phyloP scores from a whole-genome alignment of 2,329 filamentous ascomycete species.

The Penicillium oxalicum region DNA sequence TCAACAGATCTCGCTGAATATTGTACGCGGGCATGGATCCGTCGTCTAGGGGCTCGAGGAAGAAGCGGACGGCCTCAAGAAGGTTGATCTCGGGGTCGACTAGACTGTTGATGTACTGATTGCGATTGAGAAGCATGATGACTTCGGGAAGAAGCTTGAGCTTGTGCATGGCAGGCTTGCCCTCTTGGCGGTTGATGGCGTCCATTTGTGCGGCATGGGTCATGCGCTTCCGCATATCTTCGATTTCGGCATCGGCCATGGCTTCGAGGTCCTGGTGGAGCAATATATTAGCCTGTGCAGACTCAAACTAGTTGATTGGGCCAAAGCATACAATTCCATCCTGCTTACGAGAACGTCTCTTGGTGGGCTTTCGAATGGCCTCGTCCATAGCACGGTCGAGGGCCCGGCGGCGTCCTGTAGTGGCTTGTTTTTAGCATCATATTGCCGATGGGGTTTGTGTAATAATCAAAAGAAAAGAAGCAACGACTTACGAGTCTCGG shows the following conservation, averaged over 20 bases:
- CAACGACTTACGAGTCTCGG: conserved; percentile 65
- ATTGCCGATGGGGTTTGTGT: too few relatives aligned
- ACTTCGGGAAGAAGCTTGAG: conserved; percentile 90
- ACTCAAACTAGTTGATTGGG: neutral
- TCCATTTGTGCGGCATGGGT: conserved; percentile 82
- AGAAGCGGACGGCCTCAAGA: conserved; percentile 90
- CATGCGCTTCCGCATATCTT: conserved; percentile 82
- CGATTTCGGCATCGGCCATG: conserved; percentile 83
- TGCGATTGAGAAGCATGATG: conserved; percentile 78
- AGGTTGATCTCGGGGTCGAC: conserved; percentile 95
- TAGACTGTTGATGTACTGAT: conserved; percentile 71
- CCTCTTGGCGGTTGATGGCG: conserved; percentile 70
- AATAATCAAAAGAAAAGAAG: too few relatives aligned
- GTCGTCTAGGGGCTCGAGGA: conserved; percentile 90
- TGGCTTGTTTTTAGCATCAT: too few relatives aligned
- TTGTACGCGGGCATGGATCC: conserved; percentile 93
- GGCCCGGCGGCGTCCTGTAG: conserved; percentile 63
- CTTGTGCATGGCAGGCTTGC: conserved; percentile 83
- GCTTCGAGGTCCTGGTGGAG: conserved; percentile 70
- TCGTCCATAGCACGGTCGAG: conserved; percentile 84
- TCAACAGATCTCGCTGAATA: conserved; percentile 92
- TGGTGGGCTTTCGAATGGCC: conserved; percentile 73
- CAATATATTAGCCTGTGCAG: neutral
- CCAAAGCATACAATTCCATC: conserved; percentile 67
- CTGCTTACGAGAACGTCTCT: conserved; percentile 66